These are phyloP conservation scores for Aureobasidium sp. DNA, from an alignment of 2,329 filamentous ascomycete genomes.

Conservation along the genomic window DNA sequence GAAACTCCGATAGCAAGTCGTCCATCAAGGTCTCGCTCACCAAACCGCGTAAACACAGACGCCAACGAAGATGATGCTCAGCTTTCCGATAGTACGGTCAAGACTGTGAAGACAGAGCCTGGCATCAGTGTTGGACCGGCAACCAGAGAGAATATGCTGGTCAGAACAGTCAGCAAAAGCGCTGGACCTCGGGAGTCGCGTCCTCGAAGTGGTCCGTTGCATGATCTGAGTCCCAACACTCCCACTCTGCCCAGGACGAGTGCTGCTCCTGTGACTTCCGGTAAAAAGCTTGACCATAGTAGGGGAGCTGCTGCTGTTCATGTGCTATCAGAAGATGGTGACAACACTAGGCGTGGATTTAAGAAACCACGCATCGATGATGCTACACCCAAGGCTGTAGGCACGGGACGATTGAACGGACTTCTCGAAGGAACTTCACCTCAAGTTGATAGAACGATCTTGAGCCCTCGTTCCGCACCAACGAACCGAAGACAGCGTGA, in stretches of 20 bases:
- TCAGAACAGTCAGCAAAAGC: neutral
- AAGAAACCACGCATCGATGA: constrained; percentile 11
- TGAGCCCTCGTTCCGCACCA: constrained; percentile 8
- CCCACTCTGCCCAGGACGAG: constrained; percentile 17
- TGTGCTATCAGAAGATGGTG: constrained; percentile 17
- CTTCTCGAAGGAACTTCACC: constrained; percentile 2
- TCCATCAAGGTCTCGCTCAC: neutral
- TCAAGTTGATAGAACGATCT: constrained; percentile 7
- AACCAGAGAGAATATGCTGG: neutral
- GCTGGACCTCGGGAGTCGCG: neutral
- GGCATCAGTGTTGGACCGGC: neutral
- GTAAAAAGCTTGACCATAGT: constrained; percentile 4
- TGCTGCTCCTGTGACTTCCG: neutral
- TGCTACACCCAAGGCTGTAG: neutral
- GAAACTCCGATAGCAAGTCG: neutral
- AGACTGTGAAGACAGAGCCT: constrained; percentile 8
- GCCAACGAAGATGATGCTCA: neutral
- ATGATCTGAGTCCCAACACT: constrained; percentile 21
- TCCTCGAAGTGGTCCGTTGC: constrained; percentile 16
- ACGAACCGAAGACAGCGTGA: neutral
- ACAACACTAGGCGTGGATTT: neutral
- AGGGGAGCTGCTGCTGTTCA: constrained; percentile 11
- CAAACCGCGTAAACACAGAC: neutral
- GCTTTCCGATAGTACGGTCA: neutral
- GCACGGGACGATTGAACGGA: constrained; percentile 1